phyloP scores from a whole-genome alignment of 495 filamentous ascomycete genomes.

The Elaphomyces granulatus region DNA sequence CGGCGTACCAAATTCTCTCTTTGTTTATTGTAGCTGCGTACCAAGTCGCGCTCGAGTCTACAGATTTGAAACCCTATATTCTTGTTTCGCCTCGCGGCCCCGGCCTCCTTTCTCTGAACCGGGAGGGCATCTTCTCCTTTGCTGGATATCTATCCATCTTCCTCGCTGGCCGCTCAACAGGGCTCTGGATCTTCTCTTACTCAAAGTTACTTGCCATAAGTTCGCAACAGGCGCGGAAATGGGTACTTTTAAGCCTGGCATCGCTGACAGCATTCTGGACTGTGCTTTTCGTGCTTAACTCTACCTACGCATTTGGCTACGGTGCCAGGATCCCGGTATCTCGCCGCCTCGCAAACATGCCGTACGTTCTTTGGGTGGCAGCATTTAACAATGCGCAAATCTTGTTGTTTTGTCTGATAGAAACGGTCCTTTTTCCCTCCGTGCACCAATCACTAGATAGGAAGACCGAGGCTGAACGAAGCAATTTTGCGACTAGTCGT shows the following conservation, averaged over 20 bases:
- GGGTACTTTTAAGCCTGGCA: constrained; percentile 44
- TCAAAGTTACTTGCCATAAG: constrained; percentile 10
- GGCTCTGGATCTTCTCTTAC: constrained; percentile 41
- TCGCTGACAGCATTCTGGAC: constrained; percentile 52
- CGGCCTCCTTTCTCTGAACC: constrained; percentile 70
- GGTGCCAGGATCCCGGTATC: constrained; percentile 56
- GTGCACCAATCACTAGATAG: constrained; percentile 41
- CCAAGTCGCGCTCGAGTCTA: constrained; percentile 61
- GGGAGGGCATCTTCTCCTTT: constrained; percentile 90
- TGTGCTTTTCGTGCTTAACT: constrained; percentile 48
- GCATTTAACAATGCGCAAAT: constrained; percentile 78
- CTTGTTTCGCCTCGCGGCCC: constrained; percentile 62
- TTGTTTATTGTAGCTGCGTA: constrained; percentile 50
- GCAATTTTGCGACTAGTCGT: constrained; percentile 57
- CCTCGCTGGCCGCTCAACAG: constrained; percentile 70
- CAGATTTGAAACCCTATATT: constrained; percentile 66
- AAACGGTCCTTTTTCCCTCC: constrained; percentile 60
- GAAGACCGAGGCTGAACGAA: constrained; percentile 36
- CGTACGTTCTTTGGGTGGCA: constrained; percentile 82
- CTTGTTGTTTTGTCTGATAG: constrained; percentile 58
- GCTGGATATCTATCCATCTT: constrained; percentile 91
- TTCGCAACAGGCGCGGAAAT: constrained; percentile 29
- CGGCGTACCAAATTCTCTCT: constrained; percentile 51
- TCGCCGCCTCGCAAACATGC: constrained; percentile 79
- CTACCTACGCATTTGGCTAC: constrained; percentile 51